Percentiles rank a stretch among this genome's conserved stretches.
Evolutionary conservation across 2,329 filamentous ascomycete genomes (phyloP).

Genomic region (Penicillium sp.): DNA sequence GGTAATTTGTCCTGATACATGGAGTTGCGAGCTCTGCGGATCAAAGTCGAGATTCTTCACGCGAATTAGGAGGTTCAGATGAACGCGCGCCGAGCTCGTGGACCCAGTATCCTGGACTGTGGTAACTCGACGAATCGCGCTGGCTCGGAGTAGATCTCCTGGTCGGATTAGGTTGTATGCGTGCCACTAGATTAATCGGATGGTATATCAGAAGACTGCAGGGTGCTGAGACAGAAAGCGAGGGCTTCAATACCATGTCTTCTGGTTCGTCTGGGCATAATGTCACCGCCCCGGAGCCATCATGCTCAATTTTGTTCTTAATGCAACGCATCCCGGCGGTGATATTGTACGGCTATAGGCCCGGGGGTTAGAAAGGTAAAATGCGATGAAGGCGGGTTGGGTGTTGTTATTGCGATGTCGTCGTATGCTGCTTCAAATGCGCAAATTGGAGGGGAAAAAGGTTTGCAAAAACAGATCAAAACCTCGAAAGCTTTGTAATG

Average conservation of each 20-base stretch:
- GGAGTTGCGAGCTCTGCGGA: slow-evolving; percentile 64
- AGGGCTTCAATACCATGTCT: slow-evolving; percentile 59
- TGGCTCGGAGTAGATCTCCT: slow-evolving; percentile 62
- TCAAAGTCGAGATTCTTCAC: slow-evolving; percentile 69
- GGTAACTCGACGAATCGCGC: slow-evolving; percentile 65
- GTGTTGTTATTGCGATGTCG: neutral
- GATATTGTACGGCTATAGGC: neutral
- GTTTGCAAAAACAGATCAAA: neutral
- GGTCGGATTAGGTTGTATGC: slow-evolving; percentile 70
- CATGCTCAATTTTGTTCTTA: slow-evolving; percentile 64
- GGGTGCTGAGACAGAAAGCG: neutral
- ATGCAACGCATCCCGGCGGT: slow-evolving; percentile 60
- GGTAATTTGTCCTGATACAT: slow-evolving; percentile 64
- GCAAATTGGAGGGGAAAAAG: neutral
- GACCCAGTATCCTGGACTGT: slow-evolving; percentile 59
- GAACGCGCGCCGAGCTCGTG: slow-evolving; percentile 62
- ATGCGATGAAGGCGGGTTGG: neutral
- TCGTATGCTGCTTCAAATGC: neutral
- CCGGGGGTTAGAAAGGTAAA: neutral
- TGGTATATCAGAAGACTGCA: slow-evolving; percentile 7
- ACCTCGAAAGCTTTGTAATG: neutral
- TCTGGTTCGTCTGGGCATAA: slow-evolving; percentile 70
- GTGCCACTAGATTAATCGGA: slow-evolving; percentile 58
- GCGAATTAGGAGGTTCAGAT: slow-evolving; percentile 62
- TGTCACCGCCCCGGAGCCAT: slow-evolving; percentile 64